Evolutionary conservation across 208 protist species (phyloP), one percentile per base, ranked within the genome.

Genomic region (Crithidia fasciculata): DNA sequence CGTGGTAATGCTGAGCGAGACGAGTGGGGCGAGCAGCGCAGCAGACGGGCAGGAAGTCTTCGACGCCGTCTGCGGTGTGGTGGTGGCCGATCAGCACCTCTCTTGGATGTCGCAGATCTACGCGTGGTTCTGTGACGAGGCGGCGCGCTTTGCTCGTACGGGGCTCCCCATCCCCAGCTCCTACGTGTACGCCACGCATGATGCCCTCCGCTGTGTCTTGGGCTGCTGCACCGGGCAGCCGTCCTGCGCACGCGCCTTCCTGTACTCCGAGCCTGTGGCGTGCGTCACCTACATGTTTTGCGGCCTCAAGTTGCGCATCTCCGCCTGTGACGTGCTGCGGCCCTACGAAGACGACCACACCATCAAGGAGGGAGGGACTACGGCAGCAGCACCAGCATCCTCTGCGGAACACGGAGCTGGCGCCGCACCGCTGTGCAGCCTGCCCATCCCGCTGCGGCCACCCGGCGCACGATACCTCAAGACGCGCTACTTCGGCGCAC

Each of bases 261-360:
- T 96, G 19, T 86, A 86, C 61, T 86, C 87, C 0, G 89, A 96
- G 78, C 89, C 91, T 9, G 81, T 82, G 28, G 80, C 91, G 40
- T 86, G 80, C 45, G 86, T 89, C 57, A 88, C 76, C 13, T 74
- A 84, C 69, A 77, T 96, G 83, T 84, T 96, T 49, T 84, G 91
- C 70, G 89, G 91, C 8, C 53, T 96, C 16, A 85, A 87, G 69
- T 62, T 93, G 69, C 91, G 91, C 47, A 85, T 95, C 43, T 78
- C 80, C 5, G 54, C 16, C 8, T 76, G 76, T 2, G 72, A 77
- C 12, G 74, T 86, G 18, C 83, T 90, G 50, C 81, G 87, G 15
- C 85, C 90, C 37, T 45, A 77, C 52, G 82, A 88, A 63, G 66
- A 78, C 39, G 82, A 84, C 47, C 78, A 75, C 53, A 7, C 56